Evolutionary conservation across 495 filamentous ascomycete genomes (phyloP).

Genomic region (Viridothelium virens): DNA sequence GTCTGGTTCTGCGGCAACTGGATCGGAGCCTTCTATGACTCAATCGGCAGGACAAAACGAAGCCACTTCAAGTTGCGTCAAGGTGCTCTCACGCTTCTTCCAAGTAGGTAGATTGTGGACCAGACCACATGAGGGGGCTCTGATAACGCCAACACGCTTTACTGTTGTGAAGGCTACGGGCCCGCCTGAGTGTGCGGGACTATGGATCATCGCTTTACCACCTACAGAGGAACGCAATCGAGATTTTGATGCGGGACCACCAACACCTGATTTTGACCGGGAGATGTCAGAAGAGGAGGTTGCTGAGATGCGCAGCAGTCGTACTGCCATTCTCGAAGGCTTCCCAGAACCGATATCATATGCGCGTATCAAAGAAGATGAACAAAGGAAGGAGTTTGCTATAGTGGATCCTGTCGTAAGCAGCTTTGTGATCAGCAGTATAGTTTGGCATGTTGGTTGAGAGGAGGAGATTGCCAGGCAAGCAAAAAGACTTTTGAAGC

Average conservation of each 20-base stretch:
- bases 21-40: background rate
- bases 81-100: background rate
- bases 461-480: background rate
- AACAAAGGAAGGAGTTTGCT: background rate
- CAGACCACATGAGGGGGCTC: background rate
- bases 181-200: background rate
- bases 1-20: background rate
- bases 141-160: background rate
- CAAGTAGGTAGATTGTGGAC: background rate
- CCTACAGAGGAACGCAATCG: background rate
- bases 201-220: background rate
- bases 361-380: constrained; percentile 4
- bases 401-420: background rate
- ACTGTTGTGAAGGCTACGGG: constrained; percentile 1
- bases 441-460: background rate
- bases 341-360: constrained; percentile 3
- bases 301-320: background rate
- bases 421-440: background rate
- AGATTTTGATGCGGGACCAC: background rate
- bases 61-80: background rate
- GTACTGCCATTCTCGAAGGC: background rate
- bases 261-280: background rate
- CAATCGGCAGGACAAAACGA: background rate
- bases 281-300: background rate
- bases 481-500: background rate